phyloP scores from a whole-genome alignment of 2,329 filamentous ascomycete species.

The Diaporthe sp. region DNA sequence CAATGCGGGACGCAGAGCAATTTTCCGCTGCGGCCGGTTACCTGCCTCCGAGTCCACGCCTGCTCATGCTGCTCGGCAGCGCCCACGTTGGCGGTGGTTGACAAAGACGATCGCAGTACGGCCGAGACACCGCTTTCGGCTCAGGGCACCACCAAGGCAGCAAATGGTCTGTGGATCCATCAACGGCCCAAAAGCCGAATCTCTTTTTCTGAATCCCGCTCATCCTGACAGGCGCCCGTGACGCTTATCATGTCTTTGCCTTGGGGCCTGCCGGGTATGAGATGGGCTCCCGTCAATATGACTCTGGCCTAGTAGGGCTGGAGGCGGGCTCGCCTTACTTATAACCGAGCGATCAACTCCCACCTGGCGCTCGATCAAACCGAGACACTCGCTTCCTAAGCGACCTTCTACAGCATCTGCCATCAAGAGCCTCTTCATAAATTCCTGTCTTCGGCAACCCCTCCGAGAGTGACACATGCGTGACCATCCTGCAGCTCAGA shows the following conservation, averaged over 20 bases:
- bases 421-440: slow-evolving; percentile 28
- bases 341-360: slow-evolving; percentile 35
- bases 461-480: slow-evolving; percentile 28
- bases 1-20: slow-evolving; percentile 4
- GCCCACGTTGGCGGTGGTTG: slow-evolving; percentile 16
- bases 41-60: slow-evolving; percentile 8
- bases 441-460: not conserved
- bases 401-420: slow-evolving; percentile 26
- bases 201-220: not conserved
- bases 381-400: slow-evolving; percentile 41
- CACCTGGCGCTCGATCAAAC: slow-evolving; percentile 39
- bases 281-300: slow-evolving; percentile 35
- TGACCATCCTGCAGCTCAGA: not conserved
- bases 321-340: slow-evolving; percentile 28
- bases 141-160: slow-evolving; percentile 10
- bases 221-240: slow-evolving; percentile 15
- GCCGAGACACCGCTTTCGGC: slow-evolving; percentile 36
- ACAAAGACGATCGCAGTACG: slow-evolving; percentile 31
- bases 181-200: not conserved
- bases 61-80: slow-evolving; percentile 10
- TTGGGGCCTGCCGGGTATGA: not conserved
- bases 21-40: slow-evolving; percentile 8
- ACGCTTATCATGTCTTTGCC: slow-evolving; percentile 24
- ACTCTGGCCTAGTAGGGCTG: slow-evolving; percentile 34
- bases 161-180: slow-evolving; percentile 22